Evolutionary conservation across 805 yeast species (phyloP).

Genomic region (Diddensiella santjacobensis): DNA sequence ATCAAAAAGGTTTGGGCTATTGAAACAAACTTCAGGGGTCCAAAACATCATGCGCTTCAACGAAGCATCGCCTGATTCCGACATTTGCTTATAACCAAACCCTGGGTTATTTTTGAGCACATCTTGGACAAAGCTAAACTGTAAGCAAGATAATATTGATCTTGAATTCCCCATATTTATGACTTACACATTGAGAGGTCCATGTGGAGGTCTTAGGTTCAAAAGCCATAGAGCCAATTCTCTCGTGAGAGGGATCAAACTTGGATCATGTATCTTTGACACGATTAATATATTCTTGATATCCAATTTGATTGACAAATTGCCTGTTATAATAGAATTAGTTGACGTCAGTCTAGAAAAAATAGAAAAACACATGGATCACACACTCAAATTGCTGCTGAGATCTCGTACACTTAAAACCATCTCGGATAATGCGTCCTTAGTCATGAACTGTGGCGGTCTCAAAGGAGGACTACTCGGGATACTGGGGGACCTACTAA

Average conservation of each 20-base stretch:
- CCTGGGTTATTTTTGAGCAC: slow-evolving; percentile 57
- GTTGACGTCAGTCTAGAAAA: too few relatives aligned
- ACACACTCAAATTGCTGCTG: slow-evolving; percentile 29
- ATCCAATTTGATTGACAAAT: slow-evolving; percentile 23
- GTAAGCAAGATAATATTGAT: slow-evolving; percentile 12
- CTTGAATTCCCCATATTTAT: slow-evolving; percentile 38
- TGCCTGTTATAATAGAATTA: slow-evolving; percentile 14
- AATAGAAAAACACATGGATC: too few relatives aligned
- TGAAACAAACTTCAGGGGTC: slow-evolving; percentile 53
- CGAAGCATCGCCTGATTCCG: slow-evolving; percentile 42
- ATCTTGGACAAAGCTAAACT: slow-evolving; percentile 58
- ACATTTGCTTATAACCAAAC: slow-evolving; percentile 56
- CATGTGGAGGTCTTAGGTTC: slow-evolving; percentile 25
- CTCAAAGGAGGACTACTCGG: background rate
- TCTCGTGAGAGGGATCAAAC: slow-evolving; percentile 22
- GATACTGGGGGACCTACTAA: background rate
- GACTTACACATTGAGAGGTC: slow-evolving; percentile 54
- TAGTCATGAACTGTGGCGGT: slow-evolving; percentile 21
- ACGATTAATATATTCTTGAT: slow-evolving; percentile 27
- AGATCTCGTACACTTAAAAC: slow-evolving; percentile 32
- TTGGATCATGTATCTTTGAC: slow-evolving; percentile 24
- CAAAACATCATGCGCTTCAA: slow-evolving; percentile 58
- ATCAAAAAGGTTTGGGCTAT: slow-evolving; percentile 53
- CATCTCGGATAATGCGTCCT: slow-evolving; percentile 29
- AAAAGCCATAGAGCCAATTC: slow-evolving; percentile 26